Base-by-base conservation (phyloP, 2,329 filamentous ascomycete genomes). In the Aspergillus hiratsukae region DNA sequence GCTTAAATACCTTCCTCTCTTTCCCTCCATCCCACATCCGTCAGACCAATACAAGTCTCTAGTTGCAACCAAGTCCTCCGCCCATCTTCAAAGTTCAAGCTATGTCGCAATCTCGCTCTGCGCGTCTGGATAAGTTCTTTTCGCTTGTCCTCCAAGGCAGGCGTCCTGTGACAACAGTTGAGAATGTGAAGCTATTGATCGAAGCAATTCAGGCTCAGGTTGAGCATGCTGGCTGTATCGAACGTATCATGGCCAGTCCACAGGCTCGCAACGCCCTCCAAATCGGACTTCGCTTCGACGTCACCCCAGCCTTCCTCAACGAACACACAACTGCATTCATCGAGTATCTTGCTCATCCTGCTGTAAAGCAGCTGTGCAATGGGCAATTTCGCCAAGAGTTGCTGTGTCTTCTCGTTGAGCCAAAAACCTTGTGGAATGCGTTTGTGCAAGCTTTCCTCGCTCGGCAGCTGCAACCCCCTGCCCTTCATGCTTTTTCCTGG, bases 401-500 rank as follows among this genome's bases (percentile, higher is more conserved):
- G 2, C 64, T 85, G 1, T 58, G 73, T 0, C 69, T 72, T 0
- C 70, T 86, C 2, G 67, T 81, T 1, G 71, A 82, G 1, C 84
- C 84, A 0, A 77, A 78, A 0, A 80, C 79, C 0, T 73, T 86
- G 11, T 87, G 84, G 84, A 74, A 76, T 17, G 73, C 76, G 0
- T 63, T 84, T 1, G 43, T 81, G 19, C 57, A 69, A 0, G 59
- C 69, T 1, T 73, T 73, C 48, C 51, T 63, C 3, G 55, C 35
- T 2, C 60, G 66, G 7, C 56, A 60, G 1, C 67, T 83, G 7
- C 61, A 69, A 1, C 63, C 73, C 1, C 60, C 59, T 0, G 66
- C 70, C 0, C 61, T 74, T 1, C 63, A 70, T 17, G 65, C 72
- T 0, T 78, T 84, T 56, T 75, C 75, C 1, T 83, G 81, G 80